phyloP scores from a whole-genome alignment of 352 stramenopile species.

The Phytopythium boreale region DNA sequence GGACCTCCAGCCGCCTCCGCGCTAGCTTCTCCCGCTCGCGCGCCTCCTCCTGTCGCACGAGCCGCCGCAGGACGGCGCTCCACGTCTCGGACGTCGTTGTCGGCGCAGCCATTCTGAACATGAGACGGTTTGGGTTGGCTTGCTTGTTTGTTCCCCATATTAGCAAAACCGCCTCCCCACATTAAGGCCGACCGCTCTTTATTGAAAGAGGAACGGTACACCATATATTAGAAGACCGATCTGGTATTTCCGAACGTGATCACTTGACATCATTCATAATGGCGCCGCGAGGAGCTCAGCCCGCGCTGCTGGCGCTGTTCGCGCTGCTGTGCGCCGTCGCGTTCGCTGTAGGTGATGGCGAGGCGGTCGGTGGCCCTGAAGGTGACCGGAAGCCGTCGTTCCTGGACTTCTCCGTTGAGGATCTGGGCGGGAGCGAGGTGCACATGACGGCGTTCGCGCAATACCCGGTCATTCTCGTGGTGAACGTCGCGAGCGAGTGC shows the following conservation, averaged over 20 bases:
- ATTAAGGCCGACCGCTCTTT: no score
- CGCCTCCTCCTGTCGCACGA: constrained; percentile 34
- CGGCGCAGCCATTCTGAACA: no score
- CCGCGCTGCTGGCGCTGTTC: not conserved
- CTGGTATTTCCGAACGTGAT: no score
- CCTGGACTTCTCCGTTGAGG: constrained; percentile 53
- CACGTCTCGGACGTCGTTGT: constrained; percentile 7
- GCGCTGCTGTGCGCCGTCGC: not conserved
- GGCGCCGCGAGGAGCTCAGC: not conserved
- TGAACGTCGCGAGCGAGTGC: constrained; percentile 81
- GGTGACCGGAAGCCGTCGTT: constrained; percentile 29
- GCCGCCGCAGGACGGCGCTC: constrained; percentile 28
- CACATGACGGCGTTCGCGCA: constrained; percentile 46
- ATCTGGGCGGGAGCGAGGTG: constrained; percentile 41
- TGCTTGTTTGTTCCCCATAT: no score
- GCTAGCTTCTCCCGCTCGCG: constrained; percentile 29
- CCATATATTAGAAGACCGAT: no score
- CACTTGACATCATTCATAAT: no score
- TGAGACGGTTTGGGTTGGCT: no score
- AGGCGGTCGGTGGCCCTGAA: not conserved
- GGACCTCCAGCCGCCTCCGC: constrained; percentile 24
- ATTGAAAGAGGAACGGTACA: no score
- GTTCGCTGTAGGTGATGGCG: no score
- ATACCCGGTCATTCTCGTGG: constrained; percentile 67
- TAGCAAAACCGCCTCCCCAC: no score